Conservation (phyloP, 192 early-diverging fungal genomes). For the Haplosporangium gracile region DNA sequence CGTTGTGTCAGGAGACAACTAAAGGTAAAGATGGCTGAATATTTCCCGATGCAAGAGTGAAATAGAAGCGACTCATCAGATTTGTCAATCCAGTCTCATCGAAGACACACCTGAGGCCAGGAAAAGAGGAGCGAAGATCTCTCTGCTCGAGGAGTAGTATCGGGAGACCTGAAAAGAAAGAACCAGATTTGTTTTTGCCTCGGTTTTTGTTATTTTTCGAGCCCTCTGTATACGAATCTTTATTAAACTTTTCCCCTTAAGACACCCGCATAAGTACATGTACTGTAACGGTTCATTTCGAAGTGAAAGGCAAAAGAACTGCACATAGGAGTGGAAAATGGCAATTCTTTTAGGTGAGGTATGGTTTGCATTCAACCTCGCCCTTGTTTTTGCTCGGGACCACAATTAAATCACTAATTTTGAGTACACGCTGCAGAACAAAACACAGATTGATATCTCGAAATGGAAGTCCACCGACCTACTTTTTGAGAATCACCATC, state of each 20-base stretch:
- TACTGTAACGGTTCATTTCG: background rate
- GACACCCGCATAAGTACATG: background rate
- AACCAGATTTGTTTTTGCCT: background rate
- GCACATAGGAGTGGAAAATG: background rate
- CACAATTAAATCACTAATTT: too few species aligned
- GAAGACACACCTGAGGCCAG: too few species aligned
- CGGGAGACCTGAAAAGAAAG: background rate
- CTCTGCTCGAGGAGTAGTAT: background rate
- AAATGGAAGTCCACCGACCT: too few species aligned
- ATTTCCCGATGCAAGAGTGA: background rate
- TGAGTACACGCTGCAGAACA: too few species aligned
- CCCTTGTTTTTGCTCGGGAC: background rate
- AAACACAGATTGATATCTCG: too few species aligned
- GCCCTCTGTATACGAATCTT: background rate
- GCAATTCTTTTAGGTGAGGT: background rate
- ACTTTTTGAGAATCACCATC: background rate
- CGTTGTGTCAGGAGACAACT: too few species aligned
- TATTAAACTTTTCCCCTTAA: background rate
- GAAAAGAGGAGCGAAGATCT: too few species aligned
- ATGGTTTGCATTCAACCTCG: background rate
- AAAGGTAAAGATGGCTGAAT: background rate
- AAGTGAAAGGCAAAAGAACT: background rate
- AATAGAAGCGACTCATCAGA: background rate
- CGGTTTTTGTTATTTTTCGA: background rate
- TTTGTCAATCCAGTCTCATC: background rate